A percentile compares a stretch with the other conserved stretches of the same genome.
phyloP scores from a whole-genome alignment of 371 early-diverging fungal species.

The Zychaea mexicana region DNA sequence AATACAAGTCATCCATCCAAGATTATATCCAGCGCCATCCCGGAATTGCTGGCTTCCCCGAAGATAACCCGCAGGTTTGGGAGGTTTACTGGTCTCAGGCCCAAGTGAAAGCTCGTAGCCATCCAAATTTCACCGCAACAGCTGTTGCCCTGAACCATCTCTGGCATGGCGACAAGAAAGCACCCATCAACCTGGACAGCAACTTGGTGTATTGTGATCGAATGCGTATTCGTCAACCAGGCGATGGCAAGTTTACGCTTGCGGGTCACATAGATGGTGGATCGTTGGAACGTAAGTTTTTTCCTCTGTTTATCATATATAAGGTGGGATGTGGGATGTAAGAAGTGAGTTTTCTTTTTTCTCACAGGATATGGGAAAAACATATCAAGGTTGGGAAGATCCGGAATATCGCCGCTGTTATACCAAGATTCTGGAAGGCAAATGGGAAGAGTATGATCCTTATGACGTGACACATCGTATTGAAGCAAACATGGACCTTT shows the following conservation, averaged over 20 bases:
- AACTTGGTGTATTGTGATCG: slow-evolving; percentile 45
- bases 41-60: slow-evolving; percentile 33
- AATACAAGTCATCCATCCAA: slow-evolving; percentile 34
- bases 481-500: slow-evolving; percentile 40
- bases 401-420: slow-evolving; percentile 30
- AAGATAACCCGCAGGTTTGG: slow-evolving; percentile 39
- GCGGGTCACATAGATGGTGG: slow-evolving; percentile 44
- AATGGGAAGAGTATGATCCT: slow-evolving; percentile 37
- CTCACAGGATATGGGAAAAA: background rate
- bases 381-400: slow-evolving; percentile 29
- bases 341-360: too few species aligned
- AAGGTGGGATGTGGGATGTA: too few species aligned
- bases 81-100: slow-evolving; percentile 42
- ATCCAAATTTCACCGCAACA: slow-evolving; percentile 29
- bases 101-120: slow-evolving; percentile 31
- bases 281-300: slow-evolving; percentile 33
- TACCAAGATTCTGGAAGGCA: slow-evolving; percentile 24
- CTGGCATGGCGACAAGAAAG: slow-evolving; percentile 31
- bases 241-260: slow-evolving; percentile 33
- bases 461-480: slow-evolving; percentile 46
- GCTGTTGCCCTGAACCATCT: slow-evolving; percentile 35
- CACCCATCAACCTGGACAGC: slow-evolving; percentile 32
- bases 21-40: slow-evolving; percentile 30
- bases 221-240: slow-evolving; percentile 35
- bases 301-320: background rate